Base-by-base conservation (phyloP, 2,329 filamentous ascomycete genomes). In the Alternaria novae-zelandiae region DNA sequence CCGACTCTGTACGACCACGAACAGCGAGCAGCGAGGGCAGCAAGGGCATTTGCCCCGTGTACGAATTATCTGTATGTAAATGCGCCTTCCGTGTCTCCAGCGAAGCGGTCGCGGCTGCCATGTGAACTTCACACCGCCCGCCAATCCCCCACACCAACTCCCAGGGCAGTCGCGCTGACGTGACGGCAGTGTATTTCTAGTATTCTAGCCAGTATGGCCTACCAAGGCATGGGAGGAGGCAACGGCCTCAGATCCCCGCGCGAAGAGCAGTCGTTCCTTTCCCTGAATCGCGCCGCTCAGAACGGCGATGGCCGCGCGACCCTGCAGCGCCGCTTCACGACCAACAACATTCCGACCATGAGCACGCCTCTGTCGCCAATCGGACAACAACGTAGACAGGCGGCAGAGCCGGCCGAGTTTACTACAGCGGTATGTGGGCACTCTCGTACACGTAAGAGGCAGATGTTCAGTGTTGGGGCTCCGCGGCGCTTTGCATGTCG, bases 281-380 rank as follows among this genome's bases (percentile, higher is more conserved):
- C 89, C 70, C 88, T 93, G 80, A 89, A 90, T 75, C 64, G 92
- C 67, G 81, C 83, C 53, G 80, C 84, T 65, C 79, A 86, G 68
- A 86, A 88, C 25, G 45, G 43, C 80, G 93, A 97, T 77, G 87
- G 87, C 70, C 90, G 94, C 81, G 88, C 89, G 67, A 90, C 89
- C 73, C 86, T 98, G 78, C 93, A 94, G 81, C 90, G 95, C 76
- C 91, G 95, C 78, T 98, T 98, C 83, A 98, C 95, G 68, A 96
- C 94, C 61, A 96, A 85, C 74, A 97, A 83, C 90, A 92, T 82
- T 86, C 93, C 82, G 87, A 94, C 86, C 84, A 64, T 95, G 82
- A 91, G 91, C 80, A 93, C 91, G 78, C 87, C 88, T 65, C 82
- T 94, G 77, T 85, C 83, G 55, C 83, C 86, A 62, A 85, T 85